These are phyloP conservation scores for Tolypocladium guangdongense DNA, from an alignment of 2,329 filamentous ascomycete genomes.

Conservation along the genomic window DNA sequence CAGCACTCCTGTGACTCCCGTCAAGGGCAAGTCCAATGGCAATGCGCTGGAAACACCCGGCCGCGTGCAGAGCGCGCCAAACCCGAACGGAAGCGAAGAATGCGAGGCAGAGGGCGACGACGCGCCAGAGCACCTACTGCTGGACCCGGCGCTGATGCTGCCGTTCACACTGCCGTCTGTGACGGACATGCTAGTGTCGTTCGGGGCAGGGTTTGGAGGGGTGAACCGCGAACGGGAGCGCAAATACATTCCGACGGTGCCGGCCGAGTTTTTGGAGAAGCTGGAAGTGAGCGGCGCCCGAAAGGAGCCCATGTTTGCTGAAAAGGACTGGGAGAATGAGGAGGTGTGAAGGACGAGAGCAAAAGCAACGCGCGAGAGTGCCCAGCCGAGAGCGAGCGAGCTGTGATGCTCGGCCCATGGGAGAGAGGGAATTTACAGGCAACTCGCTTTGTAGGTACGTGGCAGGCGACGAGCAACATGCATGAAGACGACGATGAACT, in stretches of 20 bases:
- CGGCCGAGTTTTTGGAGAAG: constrained; percentile 84
- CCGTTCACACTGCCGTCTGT: constrained; percentile 93
- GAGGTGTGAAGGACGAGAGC: constrained; percentile 30
- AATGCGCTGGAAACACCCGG: constrained; percentile 31
- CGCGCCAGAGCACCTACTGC: constrained; percentile 61
- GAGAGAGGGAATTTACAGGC: not conserved
- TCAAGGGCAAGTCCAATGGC: constrained; percentile 27
- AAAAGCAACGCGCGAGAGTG: not conserved
- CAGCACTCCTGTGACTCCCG: constrained; percentile 33
- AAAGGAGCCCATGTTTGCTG: constrained; percentile 46
- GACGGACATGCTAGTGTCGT: constrained; percentile 94
- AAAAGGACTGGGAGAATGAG: constrained; percentile 58
- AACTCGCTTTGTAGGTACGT: not conserved
- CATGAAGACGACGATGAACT: not conserved
- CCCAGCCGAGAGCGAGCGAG: not conserved
- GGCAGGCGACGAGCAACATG: not conserved
- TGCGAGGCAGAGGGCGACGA: constrained; percentile 47
- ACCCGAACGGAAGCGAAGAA: constrained; percentile 18
- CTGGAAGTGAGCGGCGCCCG: constrained; percentile 54
- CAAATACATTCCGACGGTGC: constrained; percentile 93
- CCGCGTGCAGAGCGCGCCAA: constrained; percentile 29
- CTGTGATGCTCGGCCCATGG: not conserved
- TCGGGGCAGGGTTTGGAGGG: constrained; percentile 88
- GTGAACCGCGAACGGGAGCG: constrained; percentile 82
- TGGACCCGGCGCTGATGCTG: constrained; percentile 85